These are phyloP conservation scores for Apiotrichum domesticum DNA, from an alignment of 1,284 basidiomycete genomes.

Conservation along the genomic window DNA sequence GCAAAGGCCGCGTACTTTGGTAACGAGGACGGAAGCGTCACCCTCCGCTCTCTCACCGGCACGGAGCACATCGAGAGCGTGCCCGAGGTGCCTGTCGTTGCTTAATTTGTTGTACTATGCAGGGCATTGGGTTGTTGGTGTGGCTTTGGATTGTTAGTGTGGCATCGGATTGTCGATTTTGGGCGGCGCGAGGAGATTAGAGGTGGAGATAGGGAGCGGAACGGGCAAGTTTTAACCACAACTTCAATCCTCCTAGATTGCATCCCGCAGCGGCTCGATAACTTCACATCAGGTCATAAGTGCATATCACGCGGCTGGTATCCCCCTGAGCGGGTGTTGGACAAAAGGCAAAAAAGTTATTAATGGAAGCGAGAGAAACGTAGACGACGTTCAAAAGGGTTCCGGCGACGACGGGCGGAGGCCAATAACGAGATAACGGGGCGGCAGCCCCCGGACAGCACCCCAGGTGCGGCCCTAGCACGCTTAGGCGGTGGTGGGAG, in stretches of 20 bases:
- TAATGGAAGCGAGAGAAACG: neutral
- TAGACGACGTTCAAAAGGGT: neutral
- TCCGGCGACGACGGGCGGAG: too few relatives aligned
- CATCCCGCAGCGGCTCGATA: too few relatives aligned
- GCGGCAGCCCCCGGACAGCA: neutral
- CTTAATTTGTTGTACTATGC: neutral
- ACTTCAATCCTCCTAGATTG: too few relatives aligned
- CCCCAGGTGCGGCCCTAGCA: neutral
- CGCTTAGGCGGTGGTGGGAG: slow-evolving; percentile 5
- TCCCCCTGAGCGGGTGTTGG: neutral
- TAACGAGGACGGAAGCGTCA: slow-evolving; percentile 57
- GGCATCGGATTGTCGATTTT: too few relatives aligned
- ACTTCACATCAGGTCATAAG: slow-evolving; percentile 3
- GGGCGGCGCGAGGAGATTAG: too few relatives aligned
- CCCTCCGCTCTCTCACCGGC: slow-evolving; percentile 42
- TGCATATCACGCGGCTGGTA: slow-evolving; percentile 3
- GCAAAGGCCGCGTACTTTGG: slow-evolving; percentile 97
- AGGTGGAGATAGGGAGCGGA: too few relatives aligned
- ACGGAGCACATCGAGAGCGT: slow-evolving; percentile 37
- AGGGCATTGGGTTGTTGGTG: too few relatives aligned
- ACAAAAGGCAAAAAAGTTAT: neutral
- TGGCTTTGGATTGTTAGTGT: too few relatives aligned
- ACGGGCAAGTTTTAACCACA: too few relatives aligned
- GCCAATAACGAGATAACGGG: too few relatives aligned
- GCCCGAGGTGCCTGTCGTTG: slow-evolving; percentile 26